Conservation (phyloP, 2,329 filamentous ascomycete species). For the Penicillium sp. region DNA sequence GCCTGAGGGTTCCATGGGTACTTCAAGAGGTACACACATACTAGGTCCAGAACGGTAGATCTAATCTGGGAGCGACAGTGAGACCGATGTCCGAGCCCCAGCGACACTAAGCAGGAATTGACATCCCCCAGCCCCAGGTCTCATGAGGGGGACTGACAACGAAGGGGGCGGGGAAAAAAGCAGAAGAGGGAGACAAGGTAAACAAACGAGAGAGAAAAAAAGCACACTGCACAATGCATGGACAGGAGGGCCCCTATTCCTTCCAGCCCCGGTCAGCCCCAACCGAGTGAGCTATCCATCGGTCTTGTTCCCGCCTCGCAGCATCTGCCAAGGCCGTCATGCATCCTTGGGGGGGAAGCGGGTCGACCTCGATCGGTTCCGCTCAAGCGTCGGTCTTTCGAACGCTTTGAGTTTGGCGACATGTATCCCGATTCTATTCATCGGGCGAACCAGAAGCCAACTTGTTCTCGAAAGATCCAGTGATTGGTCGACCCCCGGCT, state of each 20-base stretch:
- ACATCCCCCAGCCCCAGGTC: neutral
- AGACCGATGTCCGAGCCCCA: neutral
- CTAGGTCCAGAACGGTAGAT: neutral
- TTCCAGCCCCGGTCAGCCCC: neutral
- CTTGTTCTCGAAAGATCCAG: constrained; percentile 1
- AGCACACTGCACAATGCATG: neutral
- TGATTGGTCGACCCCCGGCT: constrained; percentile 15
- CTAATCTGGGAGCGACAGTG: neutral
- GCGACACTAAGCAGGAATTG: neutral
- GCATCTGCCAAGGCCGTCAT: constrained; percentile 17
- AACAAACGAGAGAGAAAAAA: constrained; percentile 1
- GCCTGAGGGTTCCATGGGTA: constrained; percentile 5
- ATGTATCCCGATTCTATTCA: constrained; percentile 7
- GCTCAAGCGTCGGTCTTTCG: constrained; percentile 12
- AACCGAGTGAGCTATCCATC: constrained; percentile 13
- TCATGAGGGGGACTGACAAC: neutral
- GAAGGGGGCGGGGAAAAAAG: neutral
- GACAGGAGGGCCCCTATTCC: constrained; percentile 1
- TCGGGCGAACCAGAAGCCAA: constrained; percentile 10
- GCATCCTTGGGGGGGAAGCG: constrained; percentile 9
- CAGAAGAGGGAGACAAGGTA: neutral
- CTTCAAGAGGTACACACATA: neutral
- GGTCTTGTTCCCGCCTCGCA: constrained; percentile 5
- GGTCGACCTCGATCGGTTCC: constrained; percentile 15
- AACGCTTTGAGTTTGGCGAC: constrained; percentile 16